Conservation (phyloP, 2,329 filamentous ascomycete genomes). For the Colletotrichum limetticola region DNA sequence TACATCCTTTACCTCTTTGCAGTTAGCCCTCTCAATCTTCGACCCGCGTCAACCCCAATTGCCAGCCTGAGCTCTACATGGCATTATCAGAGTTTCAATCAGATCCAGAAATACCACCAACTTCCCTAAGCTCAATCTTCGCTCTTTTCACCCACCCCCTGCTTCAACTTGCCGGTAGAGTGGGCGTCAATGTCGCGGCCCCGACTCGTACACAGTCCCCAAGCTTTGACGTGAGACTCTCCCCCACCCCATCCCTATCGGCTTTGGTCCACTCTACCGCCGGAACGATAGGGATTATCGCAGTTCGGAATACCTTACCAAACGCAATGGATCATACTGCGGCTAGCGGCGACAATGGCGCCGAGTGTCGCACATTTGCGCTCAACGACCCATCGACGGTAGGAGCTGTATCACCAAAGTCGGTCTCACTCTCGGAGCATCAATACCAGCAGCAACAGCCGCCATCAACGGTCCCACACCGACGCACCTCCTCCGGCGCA, state of each 20-base stretch:
- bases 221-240: neutral
- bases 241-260: slow-evolving; percentile 14
- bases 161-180: too few relatives aligned
- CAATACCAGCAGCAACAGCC: neutral
- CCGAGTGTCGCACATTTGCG: neutral
- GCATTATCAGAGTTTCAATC: neutral
- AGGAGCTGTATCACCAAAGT: neutral
- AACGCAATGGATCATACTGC: slow-evolving; percentile 18
- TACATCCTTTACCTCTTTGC: neutral
- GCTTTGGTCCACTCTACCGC: slow-evolving; percentile 9
- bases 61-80: neutral
- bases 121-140: neutral
- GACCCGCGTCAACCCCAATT: neutral
- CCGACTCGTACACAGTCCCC: slow-evolving; percentile 5
- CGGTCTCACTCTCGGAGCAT: neutral
- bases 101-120: neutral
- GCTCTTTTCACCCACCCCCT: neutral
- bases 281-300: slow-evolving; percentile 26
- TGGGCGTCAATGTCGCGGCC: neutral
- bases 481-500: slow-evolving; percentile 66
- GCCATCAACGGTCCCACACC: slow-evolving; percentile 32
- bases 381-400: neutral
- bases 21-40: slow-evolving; percentile 10
- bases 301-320: neutral
- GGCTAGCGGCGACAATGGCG: neutral